Conservation (phyloP, 352 stramenopile species). For the Phytopythium montanum region DNA sequence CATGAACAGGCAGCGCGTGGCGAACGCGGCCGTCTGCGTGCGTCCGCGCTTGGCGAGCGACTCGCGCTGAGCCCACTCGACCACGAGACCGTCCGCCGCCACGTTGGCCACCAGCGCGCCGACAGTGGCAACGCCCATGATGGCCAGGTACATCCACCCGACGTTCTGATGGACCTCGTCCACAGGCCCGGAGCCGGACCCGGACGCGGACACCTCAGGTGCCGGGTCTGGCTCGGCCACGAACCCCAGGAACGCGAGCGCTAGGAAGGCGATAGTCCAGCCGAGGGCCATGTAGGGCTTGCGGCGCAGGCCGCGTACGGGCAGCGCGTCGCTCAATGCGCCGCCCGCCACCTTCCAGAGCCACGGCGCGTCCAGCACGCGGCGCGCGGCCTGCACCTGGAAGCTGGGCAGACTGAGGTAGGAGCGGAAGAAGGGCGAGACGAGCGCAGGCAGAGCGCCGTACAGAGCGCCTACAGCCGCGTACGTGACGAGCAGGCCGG, state of each 20-base stretch:
- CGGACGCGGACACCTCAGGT: background rate
- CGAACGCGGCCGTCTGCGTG: constrained; percentile 53
- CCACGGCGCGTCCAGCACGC: constrained; percentile 59
- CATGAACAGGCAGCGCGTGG: constrained; percentile 35
- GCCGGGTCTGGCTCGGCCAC: constrained; percentile 12
- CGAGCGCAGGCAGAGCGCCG: constrained; percentile 51
- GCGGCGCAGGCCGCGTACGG: constrained; percentile 51
- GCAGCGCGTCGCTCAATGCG: constrained; percentile 58
- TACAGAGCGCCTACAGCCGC: constrained; percentile 61
- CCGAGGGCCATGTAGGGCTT: constrained; percentile 69
- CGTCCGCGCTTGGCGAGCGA: constrained; percentile 44
- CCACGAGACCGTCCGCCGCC: constrained; percentile 73
- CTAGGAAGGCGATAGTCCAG: constrained; percentile 39
- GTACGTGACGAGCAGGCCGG: constrained; percentile 76
- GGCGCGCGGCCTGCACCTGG: constrained; percentile 42
- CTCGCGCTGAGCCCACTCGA: constrained; percentile 70
- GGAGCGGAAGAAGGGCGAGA: constrained; percentile 49
- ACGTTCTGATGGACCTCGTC: constrained; percentile 18
- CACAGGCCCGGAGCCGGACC: background rate
- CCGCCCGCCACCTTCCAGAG: constrained; percentile 66
- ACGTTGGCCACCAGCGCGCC: constrained; percentile 88
- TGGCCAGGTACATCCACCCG: constrained; percentile 60
- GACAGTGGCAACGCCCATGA: constrained; percentile 75
- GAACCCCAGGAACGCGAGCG: constrained; percentile 33
- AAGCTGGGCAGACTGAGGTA: constrained; percentile 67